A percentile compares a stretch with the other conserved stretches of the same genome.
These are phyloP conservation scores for Vicia faba DNA, from an alignment of 306 rosid species.

Conservation along the genomic window DNA sequence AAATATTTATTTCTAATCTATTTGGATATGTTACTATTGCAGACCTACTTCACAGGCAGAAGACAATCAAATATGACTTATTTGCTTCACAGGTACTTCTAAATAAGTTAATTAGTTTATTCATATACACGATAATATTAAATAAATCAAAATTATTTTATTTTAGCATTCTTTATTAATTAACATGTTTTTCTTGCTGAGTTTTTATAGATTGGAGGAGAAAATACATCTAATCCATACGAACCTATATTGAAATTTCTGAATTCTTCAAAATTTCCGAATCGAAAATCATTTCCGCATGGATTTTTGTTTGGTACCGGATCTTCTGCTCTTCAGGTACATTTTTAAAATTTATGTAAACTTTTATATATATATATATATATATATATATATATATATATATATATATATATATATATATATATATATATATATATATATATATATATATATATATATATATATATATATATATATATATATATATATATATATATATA, in stretches of 20 bases:
- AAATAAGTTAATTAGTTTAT: neutral
- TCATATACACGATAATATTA: neutral
- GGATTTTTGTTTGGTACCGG: slow-evolving; percentile 27
- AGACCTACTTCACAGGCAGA: neutral
- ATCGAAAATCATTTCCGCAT: slow-evolving; percentile 16
- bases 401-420: too few relatives aligned
- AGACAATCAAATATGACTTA: neutral
- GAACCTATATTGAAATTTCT: neutral
- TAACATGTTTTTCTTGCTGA: neutral
- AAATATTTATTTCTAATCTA: too few relatives aligned
- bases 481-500: too few relatives aligned
- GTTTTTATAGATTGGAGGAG: neutral
- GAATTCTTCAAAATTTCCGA: neutral
- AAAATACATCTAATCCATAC: neutral
- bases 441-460: too few relatives aligned
- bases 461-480: too few relatives aligned
- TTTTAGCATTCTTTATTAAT: too few relatives aligned
- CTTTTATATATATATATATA: too few relatives aligned
- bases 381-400: too few relatives aligned
- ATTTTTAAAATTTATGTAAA: too few relatives aligned
- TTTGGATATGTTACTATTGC: neutral
- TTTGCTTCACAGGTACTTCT: neutral
- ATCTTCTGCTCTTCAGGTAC: neutral
- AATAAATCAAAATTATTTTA: too few relatives aligned
- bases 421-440: too few relatives aligned